Evolutionary conservation across 352 stramenopile genomes (phyloP).

Genomic region (Pythium scleroteichum): DNA sequence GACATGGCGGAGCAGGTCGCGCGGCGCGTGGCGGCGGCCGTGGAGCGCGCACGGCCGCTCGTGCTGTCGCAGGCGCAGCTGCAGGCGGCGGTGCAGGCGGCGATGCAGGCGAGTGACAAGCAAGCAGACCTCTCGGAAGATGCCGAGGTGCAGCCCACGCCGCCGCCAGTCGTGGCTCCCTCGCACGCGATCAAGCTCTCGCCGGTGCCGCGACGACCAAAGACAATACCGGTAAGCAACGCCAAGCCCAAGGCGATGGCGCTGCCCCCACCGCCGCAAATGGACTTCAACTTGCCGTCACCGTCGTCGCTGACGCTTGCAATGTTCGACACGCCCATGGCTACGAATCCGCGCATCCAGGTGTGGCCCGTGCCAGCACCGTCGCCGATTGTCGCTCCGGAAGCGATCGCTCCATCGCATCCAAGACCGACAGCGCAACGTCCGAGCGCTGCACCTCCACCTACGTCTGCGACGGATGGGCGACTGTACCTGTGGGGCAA

Average conservation of each 20-base stretch:
- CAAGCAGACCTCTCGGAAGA: neutral
- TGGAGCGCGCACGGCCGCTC: constrained; percentile 7
- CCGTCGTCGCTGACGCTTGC: constrained; percentile 10
- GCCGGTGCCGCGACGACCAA: neutral
- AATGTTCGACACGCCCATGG: constrained; percentile 1
- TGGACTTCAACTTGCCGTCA: neutral
- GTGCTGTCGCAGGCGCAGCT: constrained; percentile 19
- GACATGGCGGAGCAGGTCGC: constrained; percentile 8
- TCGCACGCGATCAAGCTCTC: neutral
- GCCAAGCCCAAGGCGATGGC: neutral
- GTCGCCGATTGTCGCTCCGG: neutral
- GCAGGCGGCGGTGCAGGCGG: constrained; percentile 1
- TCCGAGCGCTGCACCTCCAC: neutral
- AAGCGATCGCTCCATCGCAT: neutral
- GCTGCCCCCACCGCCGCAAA: neutral
- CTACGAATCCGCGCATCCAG: neutral
- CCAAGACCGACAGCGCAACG: neutral
- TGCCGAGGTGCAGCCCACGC: neutral
- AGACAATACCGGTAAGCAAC: neutral
- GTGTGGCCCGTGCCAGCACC: neutral
- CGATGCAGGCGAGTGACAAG: constrained; percentile 7
- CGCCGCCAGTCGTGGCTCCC: neutral
- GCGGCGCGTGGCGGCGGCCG: neutral
- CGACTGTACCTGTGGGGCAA: constrained; percentile 31
- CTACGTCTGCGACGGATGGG: neutral